Conservation (phyloP, 2,329 filamentous ascomycete species). For the Fusarium stilboides region DNA sequence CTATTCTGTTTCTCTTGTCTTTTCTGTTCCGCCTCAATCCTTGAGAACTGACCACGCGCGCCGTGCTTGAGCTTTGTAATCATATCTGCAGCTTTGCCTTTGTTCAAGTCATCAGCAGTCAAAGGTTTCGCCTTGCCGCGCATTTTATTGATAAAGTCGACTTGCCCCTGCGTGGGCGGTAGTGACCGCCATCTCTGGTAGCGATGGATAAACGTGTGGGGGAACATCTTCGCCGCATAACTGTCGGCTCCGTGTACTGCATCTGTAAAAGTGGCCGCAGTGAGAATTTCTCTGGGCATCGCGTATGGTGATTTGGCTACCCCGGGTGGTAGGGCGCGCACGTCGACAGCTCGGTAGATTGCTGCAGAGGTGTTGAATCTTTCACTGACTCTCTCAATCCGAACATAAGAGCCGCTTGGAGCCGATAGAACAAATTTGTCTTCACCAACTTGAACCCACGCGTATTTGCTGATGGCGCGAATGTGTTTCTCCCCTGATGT, state of each 20-base stretch:
- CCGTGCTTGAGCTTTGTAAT: conserved; percentile 93
- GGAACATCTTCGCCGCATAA: conserved; percentile 78
- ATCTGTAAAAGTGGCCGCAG: conserved; percentile 76
- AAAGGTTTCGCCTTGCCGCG: conserved; percentile 69
- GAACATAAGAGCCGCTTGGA: conserved; percentile 73
- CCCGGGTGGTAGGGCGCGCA: conserved; percentile 63
- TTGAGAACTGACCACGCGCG: conserved; percentile 75
- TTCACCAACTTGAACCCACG: conserved; percentile 86
- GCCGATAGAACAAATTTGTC: conserved; percentile 80
- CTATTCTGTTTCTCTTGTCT: conserved; percentile 59
- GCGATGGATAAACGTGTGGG: conserved; percentile 76
- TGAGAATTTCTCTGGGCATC: conserved; percentile 77
- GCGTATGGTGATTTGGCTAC: conserved; percentile 73
- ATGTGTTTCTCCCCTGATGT: conserved; percentile 85
- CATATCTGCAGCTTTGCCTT: conserved; percentile 89
- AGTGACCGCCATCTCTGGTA: conserved; percentile 78
- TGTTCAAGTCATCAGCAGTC: conserved; percentile 72
- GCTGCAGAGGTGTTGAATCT: conserved; percentile 45
- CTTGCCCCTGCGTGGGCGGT: conserved; percentile 75
- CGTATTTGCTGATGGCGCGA: conserved; percentile 78
- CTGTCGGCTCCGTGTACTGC: conserved; percentile 90
- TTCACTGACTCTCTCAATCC: conserved; percentile 61
- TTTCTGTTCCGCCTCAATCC: conserved; percentile 67
- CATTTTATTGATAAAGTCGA: conserved; percentile 79
- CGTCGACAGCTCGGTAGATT: conserved; percentile 62